Evolutionary conservation across 2,329 filamentous ascomycete species (phyloP).

Genomic region (Periconia sp.): DNA sequence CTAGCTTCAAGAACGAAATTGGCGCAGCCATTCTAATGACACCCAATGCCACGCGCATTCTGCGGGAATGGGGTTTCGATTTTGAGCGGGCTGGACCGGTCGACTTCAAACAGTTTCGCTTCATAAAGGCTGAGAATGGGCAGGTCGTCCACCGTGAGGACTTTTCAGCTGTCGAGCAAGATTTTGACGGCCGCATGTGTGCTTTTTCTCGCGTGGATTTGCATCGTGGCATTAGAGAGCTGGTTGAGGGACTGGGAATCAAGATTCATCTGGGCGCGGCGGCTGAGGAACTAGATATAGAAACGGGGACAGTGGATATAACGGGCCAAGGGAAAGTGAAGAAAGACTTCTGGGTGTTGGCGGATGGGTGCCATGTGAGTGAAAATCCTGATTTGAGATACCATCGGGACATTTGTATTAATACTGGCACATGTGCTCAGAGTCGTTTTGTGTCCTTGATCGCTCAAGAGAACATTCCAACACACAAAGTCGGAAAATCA

Average conservation of each 20-base stretch:
- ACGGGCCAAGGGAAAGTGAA: conserved; percentile 8
- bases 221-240: conserved; percentile 12
- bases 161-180: conserved; percentile 10
- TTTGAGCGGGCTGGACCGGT: conserved; percentile 14
- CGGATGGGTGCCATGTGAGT: conserved; percentile 17
- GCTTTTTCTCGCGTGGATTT: conserved; percentile 17
- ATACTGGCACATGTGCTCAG: neutral
- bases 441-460: conserved; percentile 10
- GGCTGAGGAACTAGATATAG: conserved; percentile 29
- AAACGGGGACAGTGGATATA: conserved; percentile 19
- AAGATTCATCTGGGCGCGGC: conserved; percentile 9
- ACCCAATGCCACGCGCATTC: conserved; percentile 42
- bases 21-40: conserved; percentile 47
- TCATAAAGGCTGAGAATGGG: conserved; percentile 5
- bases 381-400: neutral
- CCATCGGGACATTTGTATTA: neutral
- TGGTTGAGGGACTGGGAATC: conserved; percentile 8
- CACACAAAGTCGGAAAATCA: conserved; percentile 10
- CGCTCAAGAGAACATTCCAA: conserved; percentile 9
- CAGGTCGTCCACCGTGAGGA: neutral
- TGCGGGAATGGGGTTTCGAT: conserved; percentile 41
- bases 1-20: conserved; percentile 42
- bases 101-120: conserved; percentile 12
- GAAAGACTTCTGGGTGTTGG: conserved; percentile 14
- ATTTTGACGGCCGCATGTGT: conserved; percentile 13